Evolutionary conservation across 108 stramenopile species (phyloP), one percentile per base, ranked within the genome.

Genomic region (Discostella stelligeroides): DNA sequence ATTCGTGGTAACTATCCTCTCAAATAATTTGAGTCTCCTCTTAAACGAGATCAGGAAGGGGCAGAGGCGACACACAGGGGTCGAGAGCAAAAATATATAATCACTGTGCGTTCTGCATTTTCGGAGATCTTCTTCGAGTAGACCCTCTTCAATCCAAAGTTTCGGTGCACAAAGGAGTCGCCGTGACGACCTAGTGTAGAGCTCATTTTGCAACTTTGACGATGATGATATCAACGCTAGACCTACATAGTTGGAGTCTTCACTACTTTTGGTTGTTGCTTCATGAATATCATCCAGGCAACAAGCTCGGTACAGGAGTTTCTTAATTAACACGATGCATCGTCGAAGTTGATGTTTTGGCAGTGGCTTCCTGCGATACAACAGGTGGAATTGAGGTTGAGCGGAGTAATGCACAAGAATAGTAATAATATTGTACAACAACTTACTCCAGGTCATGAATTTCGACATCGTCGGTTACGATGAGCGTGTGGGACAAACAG

Each of bases 401-500:
- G n/a, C n/a, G n/a, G n/a, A n/a, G n/a, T n/a, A n/a, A n/a, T n/a
- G n/a, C n/a, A n/a, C n/a, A n/a, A n/a, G n/a, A n/a, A n/a, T n/a
- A n/a, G n/a, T n/a, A n/a, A n/a, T n/a, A n/a, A n/a, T n/a, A n/a
- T n/a, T n/a, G 6, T 49, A 49, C 15, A 49, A 49, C 20, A 18
- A 49, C 48, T 49, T 23, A 49, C 39, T 86, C 88, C 86, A 88
- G 76, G 9, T 93, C 93, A 65, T 90, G 86, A 18, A 96, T 74
- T 79, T 96, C 96, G 38, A 81, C 82, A 66, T 96, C 96, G 63
- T 96, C 96, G 0, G 92, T 92, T 7, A 95, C 80, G 57, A 96
- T 89, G 40, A 96, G 79, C n/a, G 81, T 79, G 60, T 95, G 91
- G 2, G 85, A 59, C 24, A 95, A 61, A 46, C 83, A 74, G 7